phyloP scores from a whole-genome alignment of 1,284 basidiomycete genomes.

The Volvariella surrecta region DNA sequence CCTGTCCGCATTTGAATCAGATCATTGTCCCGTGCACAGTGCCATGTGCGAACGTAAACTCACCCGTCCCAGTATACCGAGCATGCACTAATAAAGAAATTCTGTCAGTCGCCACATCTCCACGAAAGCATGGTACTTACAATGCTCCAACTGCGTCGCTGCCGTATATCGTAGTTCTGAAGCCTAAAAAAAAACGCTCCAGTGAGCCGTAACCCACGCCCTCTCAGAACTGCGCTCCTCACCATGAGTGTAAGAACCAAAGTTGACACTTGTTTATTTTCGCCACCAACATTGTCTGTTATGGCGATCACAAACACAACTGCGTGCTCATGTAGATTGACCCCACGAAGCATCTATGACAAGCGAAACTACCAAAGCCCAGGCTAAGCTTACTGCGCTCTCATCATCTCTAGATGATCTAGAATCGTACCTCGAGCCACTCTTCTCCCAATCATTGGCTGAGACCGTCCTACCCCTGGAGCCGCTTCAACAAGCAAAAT shows the following conservation, averaged over 20 bases:
- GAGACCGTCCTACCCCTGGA: slow-evolving; percentile 58
- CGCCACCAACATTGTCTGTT: neutral
- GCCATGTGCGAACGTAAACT: slow-evolving; percentile 17
- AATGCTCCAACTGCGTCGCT: slow-evolving; percentile 88
- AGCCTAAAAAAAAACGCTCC: slow-evolving; percentile 35
- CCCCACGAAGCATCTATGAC: slow-evolving; percentile 33
- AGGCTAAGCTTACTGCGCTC: slow-evolving; percentile 42
- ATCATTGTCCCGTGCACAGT: slow-evolving; percentile 4
- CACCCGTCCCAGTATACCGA: slow-evolving; percentile 90
- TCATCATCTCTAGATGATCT: slow-evolving; percentile 55
- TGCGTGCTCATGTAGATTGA: too few relatives aligned
- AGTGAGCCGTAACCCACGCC: slow-evolving; percentile 7
- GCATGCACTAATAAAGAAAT: slow-evolving; percentile 66
- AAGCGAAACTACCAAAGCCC: slow-evolving; percentile 45
- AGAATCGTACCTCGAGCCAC: slow-evolving; percentile 51
- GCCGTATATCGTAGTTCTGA: slow-evolving; percentile 91
- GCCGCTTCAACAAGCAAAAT: slow-evolving; percentile 70
- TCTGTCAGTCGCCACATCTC: too few relatives aligned
- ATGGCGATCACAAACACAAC: slow-evolving; percentile 6
- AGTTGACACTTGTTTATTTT: slow-evolving; percentile 23
- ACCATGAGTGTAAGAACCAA: slow-evolving; percentile 33
- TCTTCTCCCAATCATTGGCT: slow-evolving; percentile 55
- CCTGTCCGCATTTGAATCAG: slow-evolving; percentile 33
- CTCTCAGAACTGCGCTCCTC: slow-evolving; percentile 19
- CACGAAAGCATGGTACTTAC: slow-evolving; percentile 35